These are phyloP conservation scores for Aspergillus tamarii DNA, from an alignment of 2,329 filamentous ascomycete genomes.

Conservation along the genomic window DNA sequence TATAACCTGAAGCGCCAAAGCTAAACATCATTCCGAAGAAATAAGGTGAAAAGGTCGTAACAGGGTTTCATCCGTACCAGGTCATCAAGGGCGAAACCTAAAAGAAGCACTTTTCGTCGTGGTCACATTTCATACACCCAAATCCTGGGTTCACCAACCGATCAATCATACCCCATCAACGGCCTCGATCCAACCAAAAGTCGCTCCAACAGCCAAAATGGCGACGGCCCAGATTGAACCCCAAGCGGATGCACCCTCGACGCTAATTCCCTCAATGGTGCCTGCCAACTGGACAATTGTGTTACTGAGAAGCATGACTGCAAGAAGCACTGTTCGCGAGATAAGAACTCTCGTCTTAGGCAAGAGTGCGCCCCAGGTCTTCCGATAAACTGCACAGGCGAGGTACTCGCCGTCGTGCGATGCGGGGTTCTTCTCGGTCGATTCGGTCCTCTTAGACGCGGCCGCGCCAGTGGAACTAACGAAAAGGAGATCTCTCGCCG, in stretches of 20 bases:
- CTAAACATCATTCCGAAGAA: not conserved
- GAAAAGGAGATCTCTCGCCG: slow-evolving; percentile 78
- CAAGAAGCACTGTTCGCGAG: slow-evolving; percentile 61
- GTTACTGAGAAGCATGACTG: slow-evolving; percentile 51
- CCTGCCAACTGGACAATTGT: slow-evolving; percentile 67
- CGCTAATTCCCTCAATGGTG: slow-evolving; percentile 71
- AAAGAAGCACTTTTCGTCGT: not conserved
- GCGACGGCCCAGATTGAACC: slow-evolving; percentile 72
- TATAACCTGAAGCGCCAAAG: slow-evolving; percentile 1
- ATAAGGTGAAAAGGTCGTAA: not conserved
- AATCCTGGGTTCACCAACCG: not conserved
- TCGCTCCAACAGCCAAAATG: slow-evolving; percentile 30
- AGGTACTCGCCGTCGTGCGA: slow-evolving; percentile 72
- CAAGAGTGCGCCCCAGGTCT: slow-evolving; percentile 64
- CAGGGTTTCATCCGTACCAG: not conserved
- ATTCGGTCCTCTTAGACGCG: slow-evolving; percentile 45
- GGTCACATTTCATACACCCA: not conserved
- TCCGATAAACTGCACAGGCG: slow-evolving; percentile 63
- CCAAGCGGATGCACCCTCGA: slow-evolving; percentile 71
- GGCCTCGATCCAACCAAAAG: slow-evolving; percentile 45
- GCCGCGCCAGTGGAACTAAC: slow-evolving; percentile 52
- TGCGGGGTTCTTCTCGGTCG: slow-evolving; percentile 61
- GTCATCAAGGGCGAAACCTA: not conserved
- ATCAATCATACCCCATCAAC: slow-evolving; percentile 39
- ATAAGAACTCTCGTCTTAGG: slow-evolving; percentile 66